Evolutionary conservation across 1,284 basidiomycete species (phyloP).

Genomic region (Anthracocystis setariae): DNA sequence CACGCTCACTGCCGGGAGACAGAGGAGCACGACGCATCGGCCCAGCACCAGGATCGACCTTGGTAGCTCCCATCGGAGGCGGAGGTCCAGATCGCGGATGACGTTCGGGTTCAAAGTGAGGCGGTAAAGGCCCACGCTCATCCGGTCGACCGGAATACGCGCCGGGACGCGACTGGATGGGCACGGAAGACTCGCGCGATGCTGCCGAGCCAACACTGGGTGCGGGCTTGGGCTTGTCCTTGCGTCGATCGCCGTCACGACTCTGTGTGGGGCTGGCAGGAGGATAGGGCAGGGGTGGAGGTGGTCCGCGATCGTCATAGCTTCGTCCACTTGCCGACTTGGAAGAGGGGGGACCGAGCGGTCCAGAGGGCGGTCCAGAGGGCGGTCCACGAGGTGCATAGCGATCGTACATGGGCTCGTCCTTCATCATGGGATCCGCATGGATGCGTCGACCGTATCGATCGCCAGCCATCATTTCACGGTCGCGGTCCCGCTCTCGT

Average conservation of each 20-base stretch:
- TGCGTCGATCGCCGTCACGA: conserved; percentile 42
- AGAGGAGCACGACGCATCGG: conserved; percentile 28
- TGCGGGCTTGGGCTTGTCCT: conserved; percentile 30
- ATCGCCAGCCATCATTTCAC: conserved; percentile 43
- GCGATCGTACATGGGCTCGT: conserved; percentile 43
- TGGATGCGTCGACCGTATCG: conserved; percentile 45
- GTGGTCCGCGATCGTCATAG: conserved; percentile 41
- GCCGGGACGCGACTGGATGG: conserved; percentile 19
- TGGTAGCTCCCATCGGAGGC: conserved; percentile 27
- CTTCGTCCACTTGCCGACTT: conserved; percentile 23
- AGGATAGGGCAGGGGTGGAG: conserved; percentile 42
- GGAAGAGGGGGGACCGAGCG: conserved; percentile 27
- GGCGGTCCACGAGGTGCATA: conserved; percentile 41
- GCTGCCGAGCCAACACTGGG: conserved; percentile 4
- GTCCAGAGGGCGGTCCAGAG: conserved; percentile 36
- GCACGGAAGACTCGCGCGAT: conserved; percentile 30
- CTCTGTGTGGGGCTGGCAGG: conserved; percentile 42
- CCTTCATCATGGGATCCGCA: conserved; percentile 38
- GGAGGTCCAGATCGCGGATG: conserved; percentile 28
- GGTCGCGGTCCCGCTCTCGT: conserved; percentile 32
- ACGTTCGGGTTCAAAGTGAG: conserved; percentile 40
- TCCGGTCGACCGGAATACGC: conserved; percentile 10
- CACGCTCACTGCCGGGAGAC: conserved; percentile 33
- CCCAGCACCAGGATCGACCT: conserved; percentile 21
- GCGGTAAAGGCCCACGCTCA: conserved; percentile 16